Percentiles rank a stretch among this genome's conserved stretches.
phyloP scores from a whole-genome alignment of 2,329 filamentous ascomycete species.

The Claviceps humidiphila region DNA sequence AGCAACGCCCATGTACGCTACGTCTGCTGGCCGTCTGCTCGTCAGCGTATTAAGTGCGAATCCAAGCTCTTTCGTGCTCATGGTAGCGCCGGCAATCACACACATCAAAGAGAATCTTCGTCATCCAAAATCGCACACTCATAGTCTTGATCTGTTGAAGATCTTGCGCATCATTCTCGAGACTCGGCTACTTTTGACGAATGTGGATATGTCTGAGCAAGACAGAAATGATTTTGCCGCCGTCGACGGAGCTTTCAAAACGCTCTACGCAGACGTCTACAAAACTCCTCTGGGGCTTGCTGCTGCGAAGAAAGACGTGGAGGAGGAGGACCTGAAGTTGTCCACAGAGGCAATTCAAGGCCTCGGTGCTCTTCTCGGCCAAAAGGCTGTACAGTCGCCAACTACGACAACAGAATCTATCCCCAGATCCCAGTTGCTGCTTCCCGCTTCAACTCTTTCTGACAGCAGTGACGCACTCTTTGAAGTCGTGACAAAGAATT shows the following conservation, averaged over 20 bases:
- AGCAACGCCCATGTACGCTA: slow-evolving; percentile 37
- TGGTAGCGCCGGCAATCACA: slow-evolving; percentile 32
- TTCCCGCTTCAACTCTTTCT: slow-evolving; percentile 20
- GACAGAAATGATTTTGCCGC: slow-evolving; percentile 25
- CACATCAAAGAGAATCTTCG: slow-evolving; percentile 37
- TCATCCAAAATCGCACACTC: slow-evolving; percentile 34
- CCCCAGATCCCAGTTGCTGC: slow-evolving; percentile 16
- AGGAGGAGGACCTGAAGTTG: slow-evolving; percentile 26
- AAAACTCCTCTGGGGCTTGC: slow-evolving; percentile 21
- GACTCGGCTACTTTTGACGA: slow-evolving; percentile 27
- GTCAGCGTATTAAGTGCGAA: slow-evolving; percentile 37
- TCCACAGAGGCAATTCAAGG: slow-evolving; percentile 32
- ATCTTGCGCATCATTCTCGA: slow-evolving; percentile 38
- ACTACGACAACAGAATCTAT: background rate
- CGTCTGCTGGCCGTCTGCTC: slow-evolving; percentile 37
- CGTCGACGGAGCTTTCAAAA: slow-evolving; percentile 24
- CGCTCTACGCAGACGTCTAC: slow-evolving; percentile 31
- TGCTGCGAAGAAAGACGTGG: slow-evolving; percentile 14
- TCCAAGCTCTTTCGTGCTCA: slow-evolving; percentile 32
- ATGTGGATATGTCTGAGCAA: slow-evolving; percentile 18
- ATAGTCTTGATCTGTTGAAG: slow-evolving; percentile 38
- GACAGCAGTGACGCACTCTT: slow-evolving; percentile 26
- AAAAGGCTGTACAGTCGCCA: slow-evolving; percentile 13
- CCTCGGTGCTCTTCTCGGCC: slow-evolving; percentile 30
- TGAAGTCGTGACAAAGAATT: slow-evolving; percentile 14